Percentiles rank a stretch among this genome's conserved stretches.
phyloP scores from a whole-genome alignment of 139 green algal genomes.

The Coelastrella sp. region DNA sequence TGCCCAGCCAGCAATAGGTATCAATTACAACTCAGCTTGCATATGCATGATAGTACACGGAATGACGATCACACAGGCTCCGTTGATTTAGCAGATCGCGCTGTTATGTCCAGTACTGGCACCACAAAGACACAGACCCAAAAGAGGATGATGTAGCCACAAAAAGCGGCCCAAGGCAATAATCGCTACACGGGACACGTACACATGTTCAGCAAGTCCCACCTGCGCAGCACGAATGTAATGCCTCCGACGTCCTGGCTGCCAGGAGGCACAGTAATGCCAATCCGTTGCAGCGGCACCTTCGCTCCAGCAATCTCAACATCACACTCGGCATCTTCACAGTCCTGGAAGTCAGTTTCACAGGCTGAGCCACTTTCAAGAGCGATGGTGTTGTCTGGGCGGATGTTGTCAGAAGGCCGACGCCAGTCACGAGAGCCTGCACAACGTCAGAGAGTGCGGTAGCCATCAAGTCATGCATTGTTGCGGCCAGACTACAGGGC shows the following conservation, averaged over 20 bases:
- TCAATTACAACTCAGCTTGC: too few species aligned
- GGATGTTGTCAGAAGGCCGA: slow-evolving; percentile 58
- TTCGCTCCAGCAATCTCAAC: slow-evolving; percentile 44
- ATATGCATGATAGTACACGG: too few species aligned
- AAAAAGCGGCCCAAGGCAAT: too few species aligned
- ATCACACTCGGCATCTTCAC: slow-evolving; percentile 40
- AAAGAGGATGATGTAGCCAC: too few species aligned
- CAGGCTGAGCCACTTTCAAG: slow-evolving; percentile 47
- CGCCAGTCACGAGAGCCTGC: slow-evolving; percentile 65
- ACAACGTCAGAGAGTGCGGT: background rate
- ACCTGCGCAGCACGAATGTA: slow-evolving; percentile 81
- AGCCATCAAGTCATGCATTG: too few species aligned
- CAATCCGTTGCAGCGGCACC: slow-evolving; percentile 84
- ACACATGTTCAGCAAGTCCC: background rate
- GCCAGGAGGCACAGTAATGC: slow-evolving; percentile 70
- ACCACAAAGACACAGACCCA: too few species aligned
- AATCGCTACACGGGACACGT: too few species aligned
- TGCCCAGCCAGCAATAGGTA: too few species aligned
- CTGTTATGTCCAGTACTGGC: too few species aligned
- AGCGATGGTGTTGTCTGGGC: slow-evolving; percentile 51
- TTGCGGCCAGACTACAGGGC: too few species aligned
- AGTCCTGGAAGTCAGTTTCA: slow-evolving; percentile 36
- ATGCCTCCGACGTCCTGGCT: slow-evolving; percentile 53
- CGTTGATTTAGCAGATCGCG: too few species aligned
- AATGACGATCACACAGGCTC: too few species aligned